Evolutionary conservation across 371 early-diverging fungal species (phyloP), one percentile per base, ranked within the genome.

Genomic region (Funneliformis caledonium): DNA sequence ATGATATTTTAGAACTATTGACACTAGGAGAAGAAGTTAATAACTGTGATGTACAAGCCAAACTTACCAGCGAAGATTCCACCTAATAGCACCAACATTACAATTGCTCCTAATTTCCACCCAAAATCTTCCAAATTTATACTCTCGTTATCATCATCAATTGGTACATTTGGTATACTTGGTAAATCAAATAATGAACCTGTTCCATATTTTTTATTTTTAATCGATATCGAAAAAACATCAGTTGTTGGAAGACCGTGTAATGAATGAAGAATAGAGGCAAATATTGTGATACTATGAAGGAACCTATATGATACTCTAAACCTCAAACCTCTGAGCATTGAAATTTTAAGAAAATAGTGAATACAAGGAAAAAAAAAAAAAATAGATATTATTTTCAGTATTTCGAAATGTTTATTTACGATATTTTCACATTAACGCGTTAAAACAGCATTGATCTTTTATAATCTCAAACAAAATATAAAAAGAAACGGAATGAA

Each of bases 41-140:
- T n/a, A n/a, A n/a, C n/a, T n/a, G n/a, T n/a, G n/a, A 67, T 37
- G 16, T 26, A 37, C 33, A 8, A 6, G 11, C 2, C 14, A 11
- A 60, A 37, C 78, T 19, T 82, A 88, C 92, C 94, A n/a, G 94
- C 94, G 86, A 93, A 90, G 26, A 93, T 85, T 52, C 94, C 94
- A 31, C 93, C 93, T 6, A 91, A 52, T 10, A 92, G 72, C 1
- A 94, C 94, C 12, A 94, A 79, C 16, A 87, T 59, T n/a, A 42
- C 8, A n/a, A 62, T 76, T 7, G 42, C 47, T 5, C 22, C 16
- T 12, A 76, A 42, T 76, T 61, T 76, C 47, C 16, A 37, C n/a
- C 61, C 31, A 42, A 76, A 43, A 10, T 37, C 76, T 19, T 50
- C 50, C 0, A 9, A 31, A 60, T 50, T n/a, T n/a, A n/a, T n/a